Evolutionary conservation across 169 alveolate genomes (phyloP).

Genomic region (Amoebophrya sp.): DNA sequence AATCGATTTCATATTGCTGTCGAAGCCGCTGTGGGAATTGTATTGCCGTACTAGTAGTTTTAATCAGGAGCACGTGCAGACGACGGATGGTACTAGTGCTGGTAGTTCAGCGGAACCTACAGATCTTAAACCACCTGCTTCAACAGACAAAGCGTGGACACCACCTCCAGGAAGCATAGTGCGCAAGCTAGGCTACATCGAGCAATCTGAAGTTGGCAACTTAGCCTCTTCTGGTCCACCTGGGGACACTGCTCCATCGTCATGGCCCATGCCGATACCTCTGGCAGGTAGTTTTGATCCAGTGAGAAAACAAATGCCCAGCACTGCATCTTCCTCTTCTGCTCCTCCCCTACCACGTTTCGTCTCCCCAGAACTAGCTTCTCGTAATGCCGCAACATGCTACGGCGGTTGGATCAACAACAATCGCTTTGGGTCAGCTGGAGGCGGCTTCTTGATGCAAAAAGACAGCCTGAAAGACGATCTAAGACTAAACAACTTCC

Average conservation of each 20-base stretch:
- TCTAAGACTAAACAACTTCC: background rate
- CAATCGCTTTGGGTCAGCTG: background rate
- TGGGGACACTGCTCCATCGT: too few relatives aligned
- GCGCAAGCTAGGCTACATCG: background rate
- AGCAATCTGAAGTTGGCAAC: background rate
- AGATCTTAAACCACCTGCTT: background rate
- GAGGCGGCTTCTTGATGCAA: too few relatives aligned
- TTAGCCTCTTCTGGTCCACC: too few relatives aligned
- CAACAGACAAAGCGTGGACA: background rate
- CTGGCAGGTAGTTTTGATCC: too few relatives aligned
- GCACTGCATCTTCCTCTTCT: too few relatives aligned
- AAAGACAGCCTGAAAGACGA: background rate
- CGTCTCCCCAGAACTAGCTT: background rate
- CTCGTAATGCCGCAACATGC: background rate
- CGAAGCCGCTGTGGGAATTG: background rate
- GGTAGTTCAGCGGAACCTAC: background rate
- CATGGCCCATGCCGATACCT: too few relatives aligned
- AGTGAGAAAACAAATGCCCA: too few relatives aligned
- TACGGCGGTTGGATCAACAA: background rate
- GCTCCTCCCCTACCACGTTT: too few relatives aligned
- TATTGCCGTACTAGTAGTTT: too few relatives aligned
- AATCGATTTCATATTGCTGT: background rate
- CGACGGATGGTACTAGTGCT: too few relatives aligned
- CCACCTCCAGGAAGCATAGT: background rate
- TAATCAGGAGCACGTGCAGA: too few relatives aligned